phyloP scores from a whole-genome alignment of 768 basidiomycete genomes.

The Mycena galericulata region DNA sequence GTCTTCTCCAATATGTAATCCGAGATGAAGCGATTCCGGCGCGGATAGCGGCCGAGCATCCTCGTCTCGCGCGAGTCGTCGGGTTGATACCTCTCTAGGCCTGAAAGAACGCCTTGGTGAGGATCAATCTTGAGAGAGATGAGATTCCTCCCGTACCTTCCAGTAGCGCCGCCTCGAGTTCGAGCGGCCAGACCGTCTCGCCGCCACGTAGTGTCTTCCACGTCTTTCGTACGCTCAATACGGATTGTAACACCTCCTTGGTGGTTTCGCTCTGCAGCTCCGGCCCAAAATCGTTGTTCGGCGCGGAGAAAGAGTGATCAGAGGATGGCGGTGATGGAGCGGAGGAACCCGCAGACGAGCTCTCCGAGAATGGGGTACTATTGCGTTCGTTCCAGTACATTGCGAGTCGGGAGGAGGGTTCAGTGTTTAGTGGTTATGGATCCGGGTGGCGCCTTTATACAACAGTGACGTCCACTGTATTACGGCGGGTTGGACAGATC shows the following conservation, averaged over 20 bases:
- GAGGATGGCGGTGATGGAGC: conserved; percentile 27
- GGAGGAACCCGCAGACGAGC: conserved; percentile 16
- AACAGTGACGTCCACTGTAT: background rate
- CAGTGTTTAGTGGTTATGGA: background rate
- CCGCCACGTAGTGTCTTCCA: conserved; percentile 81
- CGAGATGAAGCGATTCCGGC: conserved; percentile 72
- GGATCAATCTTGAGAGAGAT: background rate
- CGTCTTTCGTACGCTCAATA: conserved; percentile 75
- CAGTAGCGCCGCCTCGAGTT: conserved; percentile 80
- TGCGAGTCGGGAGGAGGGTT: background rate
- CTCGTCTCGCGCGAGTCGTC: conserved; percentile 61
- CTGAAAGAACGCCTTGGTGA: conserved; percentile 40
- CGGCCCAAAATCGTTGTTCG: conserved; percentile 19
- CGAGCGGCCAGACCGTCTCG: conserved; percentile 84
- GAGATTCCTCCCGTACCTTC: conserved; percentile 60
- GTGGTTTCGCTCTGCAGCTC: conserved; percentile 50
- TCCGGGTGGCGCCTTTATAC: conserved; percentile 5
- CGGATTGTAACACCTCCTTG: conserved; percentile 71
- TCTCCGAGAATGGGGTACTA: background rate
- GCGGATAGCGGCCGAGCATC: conserved; percentile 66
- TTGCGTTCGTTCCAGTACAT: conserved; percentile 29
- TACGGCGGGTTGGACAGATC: background rate
- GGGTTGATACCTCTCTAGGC: conserved; percentile 61
- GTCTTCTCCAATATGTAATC: conserved; percentile 71
- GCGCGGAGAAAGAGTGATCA: conserved; percentile 5